Percentiles rank a stretch among this genome's conserved stretches.
phyloP scores from a whole-genome alignment of 179 eudicot genomes.

The Silene noctiflora region DNA sequence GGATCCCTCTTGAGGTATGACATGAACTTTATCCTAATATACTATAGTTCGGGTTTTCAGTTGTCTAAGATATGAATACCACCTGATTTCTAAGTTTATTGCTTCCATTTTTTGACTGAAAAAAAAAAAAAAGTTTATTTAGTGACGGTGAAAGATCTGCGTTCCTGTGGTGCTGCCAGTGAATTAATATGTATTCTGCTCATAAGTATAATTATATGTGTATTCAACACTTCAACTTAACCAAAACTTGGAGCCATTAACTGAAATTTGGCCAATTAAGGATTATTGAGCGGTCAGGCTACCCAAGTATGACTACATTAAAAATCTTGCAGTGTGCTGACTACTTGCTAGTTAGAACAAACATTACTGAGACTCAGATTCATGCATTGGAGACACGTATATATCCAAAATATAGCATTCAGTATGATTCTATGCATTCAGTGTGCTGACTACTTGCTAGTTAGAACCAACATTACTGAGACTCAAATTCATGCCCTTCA shows the following conservation, averaged over 20 bases:
- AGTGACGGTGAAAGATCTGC: background rate
- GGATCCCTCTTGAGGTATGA: slow-evolving; percentile 61
- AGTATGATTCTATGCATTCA: too few species aligned
- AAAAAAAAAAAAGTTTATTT: too few species aligned
- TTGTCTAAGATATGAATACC: background rate
- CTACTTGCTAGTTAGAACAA: too few species aligned
- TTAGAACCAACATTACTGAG: too few species aligned
- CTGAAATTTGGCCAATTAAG: background rate
- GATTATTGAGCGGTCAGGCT: background rate
- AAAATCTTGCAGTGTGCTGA: too few species aligned
- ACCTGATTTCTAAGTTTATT: background rate
- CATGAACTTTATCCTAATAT: background rate
- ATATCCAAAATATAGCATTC: too few species aligned
- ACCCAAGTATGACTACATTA: too few species aligned
- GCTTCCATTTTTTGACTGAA: background rate
- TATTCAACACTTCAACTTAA: background rate
- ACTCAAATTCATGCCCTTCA: too few species aligned
- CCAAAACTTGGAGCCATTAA: background rate
- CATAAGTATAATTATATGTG: background rate
- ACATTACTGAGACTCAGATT: too few species aligned
- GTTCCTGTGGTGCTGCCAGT: background rate
- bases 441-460: too few species aligned
- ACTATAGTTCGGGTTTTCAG: background rate
- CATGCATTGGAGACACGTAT: too few species aligned
- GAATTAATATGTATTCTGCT: background rate